A percentile compares a stretch with the other conserved stretches of the same genome.
These are phyloP conservation scores for Kingdonia uniflora DNA, from an alignment of 164 flowering plant species.

Conservation along the genomic window DNA sequence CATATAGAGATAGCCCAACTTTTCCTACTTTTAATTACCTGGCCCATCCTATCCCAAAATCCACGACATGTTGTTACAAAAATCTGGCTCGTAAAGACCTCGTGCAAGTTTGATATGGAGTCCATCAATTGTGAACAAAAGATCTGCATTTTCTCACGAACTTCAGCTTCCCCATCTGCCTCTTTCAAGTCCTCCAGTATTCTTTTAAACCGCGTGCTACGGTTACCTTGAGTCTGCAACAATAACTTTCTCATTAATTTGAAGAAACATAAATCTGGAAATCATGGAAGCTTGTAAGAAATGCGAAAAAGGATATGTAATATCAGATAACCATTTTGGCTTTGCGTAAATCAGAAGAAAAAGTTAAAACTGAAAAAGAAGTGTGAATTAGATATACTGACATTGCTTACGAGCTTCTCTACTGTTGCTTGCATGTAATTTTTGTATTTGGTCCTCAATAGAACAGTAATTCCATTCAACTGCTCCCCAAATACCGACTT, in stretches of 20 bases:
- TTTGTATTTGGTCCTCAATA: conserved; percentile 82
- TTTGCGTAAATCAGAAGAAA: no score
- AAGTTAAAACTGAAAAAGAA: background rate
- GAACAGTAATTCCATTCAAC: conserved; percentile 73
- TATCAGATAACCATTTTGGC: no score
- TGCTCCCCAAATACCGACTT: conserved; percentile 88
- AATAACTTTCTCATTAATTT: background rate
- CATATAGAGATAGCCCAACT: no score
- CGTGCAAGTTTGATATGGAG: conserved; percentile 66
- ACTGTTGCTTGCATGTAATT: conserved; percentile 82
- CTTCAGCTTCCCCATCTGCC: conserved; percentile 74
- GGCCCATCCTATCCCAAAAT: conserved; percentile 94
- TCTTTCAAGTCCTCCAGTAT: conserved; percentile 82
- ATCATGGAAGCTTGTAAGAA: background rate
- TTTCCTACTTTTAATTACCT: conserved; percentile 35
- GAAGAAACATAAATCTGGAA: no score
- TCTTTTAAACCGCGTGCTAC: conserved; percentile 57
- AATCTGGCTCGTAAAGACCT: conserved; percentile 55
- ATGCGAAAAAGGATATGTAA: background rate
- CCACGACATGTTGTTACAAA: conserved; percentile 73
- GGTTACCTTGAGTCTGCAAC: conserved; percentile 45
- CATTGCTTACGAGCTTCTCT: conserved; percentile 69
- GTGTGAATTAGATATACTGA: conserved; percentile 20
- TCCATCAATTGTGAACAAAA: conserved; percentile 55
- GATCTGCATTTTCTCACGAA: conserved; percentile 85